A percentile compares a stretch with the other conserved stretches of the same genome.
These are phyloP conservation scores for Ceratobasidium sp. DNA, from an alignment of 1,284 basidiomycete species.

Conservation along the genomic window DNA sequence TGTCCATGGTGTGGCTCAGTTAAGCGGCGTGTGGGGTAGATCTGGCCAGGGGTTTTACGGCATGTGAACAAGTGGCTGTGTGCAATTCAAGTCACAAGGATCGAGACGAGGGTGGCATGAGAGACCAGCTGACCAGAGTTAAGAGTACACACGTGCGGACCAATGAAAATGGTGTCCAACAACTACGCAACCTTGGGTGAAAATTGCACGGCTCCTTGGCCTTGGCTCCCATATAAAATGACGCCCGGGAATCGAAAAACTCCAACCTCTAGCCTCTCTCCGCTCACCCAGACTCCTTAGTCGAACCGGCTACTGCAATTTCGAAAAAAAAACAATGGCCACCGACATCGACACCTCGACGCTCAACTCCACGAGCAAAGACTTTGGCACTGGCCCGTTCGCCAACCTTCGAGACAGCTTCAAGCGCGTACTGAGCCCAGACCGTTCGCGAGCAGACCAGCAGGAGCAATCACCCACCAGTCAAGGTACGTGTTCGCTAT, in stretches of 20 bases:
- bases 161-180: neutral
- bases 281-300: too few species aligned
- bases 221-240: constrained; percentile 23
- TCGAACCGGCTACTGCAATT: neutral
- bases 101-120: neutral
- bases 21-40: constrained; percentile 26
- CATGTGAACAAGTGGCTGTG: constrained; percentile 27
- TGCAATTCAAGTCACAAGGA: constrained; percentile 31
- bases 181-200: constrained; percentile 20
- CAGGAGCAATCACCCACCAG: neutral
- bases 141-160: constrained; percentile 27
- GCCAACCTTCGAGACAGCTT: constrained; percentile 30
- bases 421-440: constrained; percentile 34
- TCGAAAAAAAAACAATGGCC: constrained; percentile 16
- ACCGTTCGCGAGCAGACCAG: constrained; percentile 9
- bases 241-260: too few species aligned
- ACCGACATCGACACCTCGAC: constrained; percentile 29
- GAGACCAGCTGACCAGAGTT: constrained; percentile 28
- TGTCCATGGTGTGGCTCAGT: neutral
- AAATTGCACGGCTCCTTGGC: constrained; percentile 27
- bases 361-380: neutral
- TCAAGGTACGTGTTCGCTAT: constrained; percentile 21
- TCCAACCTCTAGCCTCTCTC: too few species aligned
- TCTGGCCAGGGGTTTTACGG: constrained; percentile 32
- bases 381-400: neutral